Percentiles rank a stretch among this genome's conserved stretches.
These are phyloP conservation scores for Plasmodium sp. DNA, from an alignment of 169 alveolate genomes.

Conservation along the genomic window DNA sequence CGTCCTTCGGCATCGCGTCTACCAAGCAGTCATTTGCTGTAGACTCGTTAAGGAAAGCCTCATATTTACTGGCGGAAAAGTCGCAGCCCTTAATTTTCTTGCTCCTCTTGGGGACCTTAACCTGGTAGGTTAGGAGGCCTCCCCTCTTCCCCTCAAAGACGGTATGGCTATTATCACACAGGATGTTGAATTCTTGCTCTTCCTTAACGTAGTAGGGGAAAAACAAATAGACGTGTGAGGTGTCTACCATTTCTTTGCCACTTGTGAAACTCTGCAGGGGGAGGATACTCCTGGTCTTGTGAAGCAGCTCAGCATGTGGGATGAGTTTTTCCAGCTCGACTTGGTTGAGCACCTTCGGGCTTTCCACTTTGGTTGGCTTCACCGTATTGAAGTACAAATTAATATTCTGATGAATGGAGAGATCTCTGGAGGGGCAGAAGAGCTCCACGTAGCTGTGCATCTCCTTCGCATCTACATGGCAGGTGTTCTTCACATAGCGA, in stretches of 20 bases:
- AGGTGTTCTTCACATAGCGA: not conserved
- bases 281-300: not conserved
- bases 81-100: constrained; percentile 50
- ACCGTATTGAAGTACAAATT: not conserved
- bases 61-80: not conserved
- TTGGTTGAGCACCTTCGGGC: not conserved
- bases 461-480: constrained; percentile 5
- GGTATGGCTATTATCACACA: constrained; percentile 43
- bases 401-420: not conserved
- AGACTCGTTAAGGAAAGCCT: not conserved
- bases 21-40: constrained; percentile 6
- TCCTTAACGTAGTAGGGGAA: constrained; percentile 43
- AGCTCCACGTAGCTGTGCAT: constrained; percentile 10
- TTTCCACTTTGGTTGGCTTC: constrained; percentile 4
- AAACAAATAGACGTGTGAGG: constrained; percentile 20
- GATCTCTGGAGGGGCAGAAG: constrained; percentile 31
- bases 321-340: not conserved
- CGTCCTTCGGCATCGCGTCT: constrained; percentile 35
- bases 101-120: constrained; percentile 22
- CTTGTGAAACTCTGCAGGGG: not conserved
- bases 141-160: not conserved
- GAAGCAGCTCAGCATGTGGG: constrained; percentile 36
- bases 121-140: not conserved
- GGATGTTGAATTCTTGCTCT: not conserved
- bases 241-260: not conserved